phyloP scores from a whole-genome alignment of 306 rosid genomes.

The Ormosia semicastrata region DNA sequence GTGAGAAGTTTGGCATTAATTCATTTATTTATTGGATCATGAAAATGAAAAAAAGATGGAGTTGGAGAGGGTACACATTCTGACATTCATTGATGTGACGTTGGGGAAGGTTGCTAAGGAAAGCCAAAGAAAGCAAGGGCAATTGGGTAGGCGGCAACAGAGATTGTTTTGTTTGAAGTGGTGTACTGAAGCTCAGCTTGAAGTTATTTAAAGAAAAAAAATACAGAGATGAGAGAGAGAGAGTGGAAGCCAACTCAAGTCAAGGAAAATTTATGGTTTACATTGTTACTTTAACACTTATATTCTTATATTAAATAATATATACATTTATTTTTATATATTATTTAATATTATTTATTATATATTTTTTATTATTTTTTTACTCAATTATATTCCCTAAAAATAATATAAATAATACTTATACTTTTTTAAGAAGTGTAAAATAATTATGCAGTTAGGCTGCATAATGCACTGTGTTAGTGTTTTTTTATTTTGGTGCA shows the following conservation, averaged over 20 bases:
- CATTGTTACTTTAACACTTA: too few relatives aligned
- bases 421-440: too few relatives aligned
- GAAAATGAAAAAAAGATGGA: neutral
- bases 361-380: too few relatives aligned
- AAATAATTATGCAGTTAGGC: too few relatives aligned
- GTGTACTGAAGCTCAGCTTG: neutral
- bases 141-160: neutral
- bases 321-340: too few relatives aligned
- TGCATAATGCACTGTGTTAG: too few relatives aligned
- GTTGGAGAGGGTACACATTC: neutral
- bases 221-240: neutral
- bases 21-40: neutral
- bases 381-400: too few relatives aligned
- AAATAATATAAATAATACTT: too few relatives aligned
- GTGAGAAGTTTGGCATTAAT: neutral
- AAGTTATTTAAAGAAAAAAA: constrained; percentile 16
- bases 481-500: too few relatives aligned
- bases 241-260: neutral
- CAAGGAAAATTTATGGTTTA: neutral
- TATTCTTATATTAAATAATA: too few relatives aligned
- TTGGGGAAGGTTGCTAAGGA: neutral
- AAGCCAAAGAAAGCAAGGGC: neutral
- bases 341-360: too few relatives aligned
- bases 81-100: constrained; percentile 19
- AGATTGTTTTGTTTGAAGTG: neutral